Evolutionary conservation across 352 stramenopile genomes (phyloP).

Genomic region (Pythium dissimile): DNA sequence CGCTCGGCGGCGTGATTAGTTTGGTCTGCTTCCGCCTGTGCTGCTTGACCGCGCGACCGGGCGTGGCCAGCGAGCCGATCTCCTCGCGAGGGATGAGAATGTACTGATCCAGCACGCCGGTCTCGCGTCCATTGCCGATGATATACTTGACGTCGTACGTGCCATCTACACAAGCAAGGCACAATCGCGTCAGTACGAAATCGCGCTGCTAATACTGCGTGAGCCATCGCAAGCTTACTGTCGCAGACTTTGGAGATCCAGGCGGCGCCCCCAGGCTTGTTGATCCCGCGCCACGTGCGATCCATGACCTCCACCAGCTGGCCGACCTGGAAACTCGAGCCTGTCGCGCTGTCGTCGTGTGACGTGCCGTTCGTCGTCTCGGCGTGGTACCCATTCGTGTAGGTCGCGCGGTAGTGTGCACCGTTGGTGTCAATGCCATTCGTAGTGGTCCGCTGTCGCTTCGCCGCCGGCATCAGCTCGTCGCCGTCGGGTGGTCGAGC

Average conservation of each 20-base stretch:
- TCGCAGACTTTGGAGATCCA: slow-evolving; percentile 65
- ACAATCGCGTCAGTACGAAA: not conserved
- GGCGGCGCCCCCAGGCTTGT: slow-evolving; percentile 87
- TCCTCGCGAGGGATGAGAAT: slow-evolving; percentile 21
- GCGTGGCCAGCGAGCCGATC: slow-evolving; percentile 19
- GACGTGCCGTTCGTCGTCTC: slow-evolving; percentile 4
- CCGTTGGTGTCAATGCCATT: slow-evolving; percentile 1
- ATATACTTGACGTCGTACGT: slow-evolving; percentile 39
- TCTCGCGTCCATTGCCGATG: slow-evolving; percentile 24
- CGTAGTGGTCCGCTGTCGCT: not conserved
- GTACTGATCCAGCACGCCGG: slow-evolving; percentile 21
- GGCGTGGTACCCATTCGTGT: not conserved
- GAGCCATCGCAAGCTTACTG: slow-evolving; percentile 14
- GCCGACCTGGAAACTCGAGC: slow-evolving; percentile 38
- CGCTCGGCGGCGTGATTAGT: slow-evolving; percentile 16
- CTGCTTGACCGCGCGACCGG: slow-evolving; percentile 22
- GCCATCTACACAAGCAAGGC: slow-evolving; percentile 19
- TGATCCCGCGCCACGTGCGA: slow-evolving; percentile 89
- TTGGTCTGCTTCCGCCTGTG: slow-evolving; percentile 21
- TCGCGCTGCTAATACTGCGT: not conserved
- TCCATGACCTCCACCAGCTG: slow-evolving; percentile 85
- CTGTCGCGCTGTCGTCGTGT: slow-evolving; percentile 15
- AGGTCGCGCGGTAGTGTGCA: not conserved
- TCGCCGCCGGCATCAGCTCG: not conserved
- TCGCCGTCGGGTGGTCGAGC: not conserved